These are phyloP conservation scores for Suillus occidentalis DNA, from an alignment of 768 basidiomycete species.

Conservation along the genomic window DNA sequence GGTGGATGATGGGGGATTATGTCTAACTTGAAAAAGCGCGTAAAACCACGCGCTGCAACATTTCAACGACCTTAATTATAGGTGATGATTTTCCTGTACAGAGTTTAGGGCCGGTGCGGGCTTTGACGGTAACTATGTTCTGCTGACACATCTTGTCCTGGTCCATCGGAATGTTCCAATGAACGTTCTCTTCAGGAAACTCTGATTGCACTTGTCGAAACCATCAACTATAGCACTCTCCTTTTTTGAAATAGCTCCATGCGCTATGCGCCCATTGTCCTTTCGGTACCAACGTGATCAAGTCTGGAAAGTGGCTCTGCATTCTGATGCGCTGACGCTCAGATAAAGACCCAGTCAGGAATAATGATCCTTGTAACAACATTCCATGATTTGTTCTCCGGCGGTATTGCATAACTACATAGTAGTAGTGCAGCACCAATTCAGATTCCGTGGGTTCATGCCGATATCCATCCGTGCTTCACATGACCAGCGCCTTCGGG, in stretches of 20 bases:
- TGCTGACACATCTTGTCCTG: not conserved
- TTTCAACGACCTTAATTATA: slow-evolving; percentile 16
- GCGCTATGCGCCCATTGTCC: not conserved
- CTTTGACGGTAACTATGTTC: slow-evolving; percentile 19
- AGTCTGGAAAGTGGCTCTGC: not conserved
- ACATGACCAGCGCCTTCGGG: not conserved
- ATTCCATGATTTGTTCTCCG: not conserved
- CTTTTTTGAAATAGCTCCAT: not conserved
- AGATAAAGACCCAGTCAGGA: not conserved
- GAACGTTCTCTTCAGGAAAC: not conserved
- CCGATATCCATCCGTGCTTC: not conserved
- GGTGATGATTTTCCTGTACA: slow-evolving; percentile 2
- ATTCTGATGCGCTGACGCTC: not conserved
- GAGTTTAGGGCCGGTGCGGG: slow-evolving; percentile 37
- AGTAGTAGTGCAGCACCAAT: not conserved
- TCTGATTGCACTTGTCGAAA: not conserved
- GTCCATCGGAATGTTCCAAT: not conserved
- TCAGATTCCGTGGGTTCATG: not conserved
- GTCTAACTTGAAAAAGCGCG: not conserved
- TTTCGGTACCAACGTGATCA: not conserved
- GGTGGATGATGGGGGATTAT: slow-evolving; percentile 1
- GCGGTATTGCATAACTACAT: not conserved
- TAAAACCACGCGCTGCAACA: slow-evolving; percentile 1
- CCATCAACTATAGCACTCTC: not conserved
- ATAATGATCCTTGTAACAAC: not conserved